A percentile compares a stretch with the other conserved stretches of the same genome.
These are phyloP conservation scores for Ganoderma lingzhi DNA, from an alignment of 1,284 basidiomycete species.

Conservation along the genomic window DNA sequence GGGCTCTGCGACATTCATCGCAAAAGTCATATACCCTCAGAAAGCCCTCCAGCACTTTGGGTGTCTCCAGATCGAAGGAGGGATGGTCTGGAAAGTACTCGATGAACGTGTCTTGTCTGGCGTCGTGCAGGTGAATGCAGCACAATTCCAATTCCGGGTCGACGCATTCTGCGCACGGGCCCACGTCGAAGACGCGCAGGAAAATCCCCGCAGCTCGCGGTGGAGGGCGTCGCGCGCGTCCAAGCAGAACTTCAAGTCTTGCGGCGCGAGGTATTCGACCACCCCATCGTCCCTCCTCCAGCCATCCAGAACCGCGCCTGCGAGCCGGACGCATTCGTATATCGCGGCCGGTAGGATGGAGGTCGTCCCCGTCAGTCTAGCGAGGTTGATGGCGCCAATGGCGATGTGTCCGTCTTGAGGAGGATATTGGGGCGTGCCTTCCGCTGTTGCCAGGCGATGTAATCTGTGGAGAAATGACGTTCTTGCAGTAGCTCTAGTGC, in stretches of 20 bases:
- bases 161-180: neutral
- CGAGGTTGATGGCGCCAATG: conserved; percentile 23
- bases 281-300: conserved; percentile 11
- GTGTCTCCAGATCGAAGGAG: neutral
- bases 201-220: neutral
- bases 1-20: neutral
- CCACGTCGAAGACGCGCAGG: neutral
- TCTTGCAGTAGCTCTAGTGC: neutral
- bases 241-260: conserved; percentile 14
- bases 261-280: conserved; percentile 5
- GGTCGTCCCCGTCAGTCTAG: conserved; percentile 5
- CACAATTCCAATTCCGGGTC: too few species aligned
- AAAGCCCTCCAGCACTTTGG: neutral
- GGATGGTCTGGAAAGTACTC: neutral
- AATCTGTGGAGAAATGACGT: neutral
- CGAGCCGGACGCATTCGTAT: conserved; percentile 11
- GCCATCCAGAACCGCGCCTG: conserved; percentile 7
- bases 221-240: neutral
- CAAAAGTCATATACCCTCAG: neutral
- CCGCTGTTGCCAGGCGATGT: neutral
- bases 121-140: neutral
- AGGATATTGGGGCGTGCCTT: neutral
- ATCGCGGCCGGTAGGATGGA: conserved; percentile 12
- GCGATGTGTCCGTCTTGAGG: neutral
- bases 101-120: neutral